Base-by-base conservation (phyloP, 345 rosid species). In the Lepidium didymum region DNA sequence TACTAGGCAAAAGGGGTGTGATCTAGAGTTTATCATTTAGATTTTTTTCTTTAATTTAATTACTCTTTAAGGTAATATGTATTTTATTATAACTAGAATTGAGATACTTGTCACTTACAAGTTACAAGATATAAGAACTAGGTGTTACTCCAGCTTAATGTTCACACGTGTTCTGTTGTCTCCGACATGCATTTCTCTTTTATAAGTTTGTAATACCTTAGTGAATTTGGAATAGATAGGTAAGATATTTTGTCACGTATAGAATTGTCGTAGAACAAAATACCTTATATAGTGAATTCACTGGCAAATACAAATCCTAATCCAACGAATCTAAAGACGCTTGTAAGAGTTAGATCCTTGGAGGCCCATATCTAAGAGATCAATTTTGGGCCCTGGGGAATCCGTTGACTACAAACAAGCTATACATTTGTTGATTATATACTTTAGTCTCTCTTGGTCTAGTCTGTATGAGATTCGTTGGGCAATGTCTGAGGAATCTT, bases 401-500 rank as follows among this genome's bases (percentile, higher is more conserved):
- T 42, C 21, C 31, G 13, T 1, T 29, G 31, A 29, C 33, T 66
- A 31, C 34, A 58, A 61, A 53, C 74, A 52, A 42, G 68, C 68
- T 70, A 42, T 42, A 53, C 51, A 71, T 54, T 25, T 54, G 25
- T 25, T 62, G 35, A 35, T 56, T 29, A 68, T 29, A 52, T 11
- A 38, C n/a, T 25, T 57, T 15, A 21, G 31, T 25, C 58, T 47
- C 67, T 37, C 46, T 46, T 25, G 5, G 10, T 40, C 64, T 54
- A 33, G 9, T 57, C 44, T 29, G 62, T 14, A 36, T 41, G 75
- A 67, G 75, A 54, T 76, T 78, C 79, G 61, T 85, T 79, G 0
- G 91, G 92, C 64, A 94, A 38, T 9, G 79, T 80, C 73, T 80
- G 95, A 5, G 69, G 87, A 29, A 55, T 80, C 69, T 76, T 83